Conservation (phyloP, 2,329 filamentous ascomycete genomes). For the Thielaviopsis ethacetica region DNA sequence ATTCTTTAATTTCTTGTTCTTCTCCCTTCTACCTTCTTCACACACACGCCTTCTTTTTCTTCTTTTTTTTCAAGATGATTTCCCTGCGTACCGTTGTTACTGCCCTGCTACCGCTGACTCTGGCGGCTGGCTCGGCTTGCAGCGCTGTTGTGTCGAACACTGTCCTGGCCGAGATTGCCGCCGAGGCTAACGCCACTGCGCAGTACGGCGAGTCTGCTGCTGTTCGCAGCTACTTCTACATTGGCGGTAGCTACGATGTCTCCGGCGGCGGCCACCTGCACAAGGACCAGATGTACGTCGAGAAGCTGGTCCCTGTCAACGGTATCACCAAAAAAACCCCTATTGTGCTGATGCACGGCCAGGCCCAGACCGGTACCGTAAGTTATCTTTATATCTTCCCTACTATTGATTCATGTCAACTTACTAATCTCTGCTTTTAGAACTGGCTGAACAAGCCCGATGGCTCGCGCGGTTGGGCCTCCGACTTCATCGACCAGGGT, state of each 20-base stretch:
- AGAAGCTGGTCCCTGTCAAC: constrained; percentile 24
- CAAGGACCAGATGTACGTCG: constrained; percentile 34
- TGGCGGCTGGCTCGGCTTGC: constrained; percentile 6
- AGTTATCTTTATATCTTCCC: constrained; percentile 16
- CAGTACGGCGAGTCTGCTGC: constrained; percentile 14
- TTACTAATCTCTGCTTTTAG: constrained; percentile 14
- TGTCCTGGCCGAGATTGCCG: background rate
- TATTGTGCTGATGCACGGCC: constrained; percentile 28
- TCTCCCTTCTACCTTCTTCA: background rate
- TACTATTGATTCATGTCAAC: background rate
- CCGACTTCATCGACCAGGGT: constrained; percentile 27
- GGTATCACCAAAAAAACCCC: constrained; percentile 18
- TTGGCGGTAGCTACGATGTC: constrained; percentile 22
- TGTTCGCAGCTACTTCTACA: constrained; percentile 20
- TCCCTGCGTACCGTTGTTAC: constrained; percentile 3
- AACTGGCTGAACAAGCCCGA: constrained; percentile 32
- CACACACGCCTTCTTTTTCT: background rate
- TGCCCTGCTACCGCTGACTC: background rate
- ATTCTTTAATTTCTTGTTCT: background rate
- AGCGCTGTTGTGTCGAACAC: constrained; percentile 4
- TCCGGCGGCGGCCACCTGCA: constrained; percentile 14
- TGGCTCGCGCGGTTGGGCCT: constrained; percentile 30
- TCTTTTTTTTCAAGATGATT: constrained; percentile 1
- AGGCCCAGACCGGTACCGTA: constrained; percentile 23
- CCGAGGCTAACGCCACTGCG: constrained; percentile 3